Conservation (phyloP, 495 filamentous ascomycete genomes). For the Thozetella sp. region DNA sequence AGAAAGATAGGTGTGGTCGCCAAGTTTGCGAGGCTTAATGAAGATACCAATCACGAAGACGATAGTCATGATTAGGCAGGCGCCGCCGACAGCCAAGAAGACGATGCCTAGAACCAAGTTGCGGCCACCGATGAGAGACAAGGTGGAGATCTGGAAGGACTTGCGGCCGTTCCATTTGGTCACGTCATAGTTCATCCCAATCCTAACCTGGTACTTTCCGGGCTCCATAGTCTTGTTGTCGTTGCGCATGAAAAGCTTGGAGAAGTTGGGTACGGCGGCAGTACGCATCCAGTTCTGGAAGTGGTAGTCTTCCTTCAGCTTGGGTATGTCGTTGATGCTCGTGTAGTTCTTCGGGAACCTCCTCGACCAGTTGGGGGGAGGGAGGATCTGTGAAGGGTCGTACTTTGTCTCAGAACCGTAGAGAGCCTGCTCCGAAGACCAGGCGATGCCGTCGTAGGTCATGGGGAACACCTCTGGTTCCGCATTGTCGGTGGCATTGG, state of each 20-base stretch:
- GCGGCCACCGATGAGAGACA: constrained; percentile 92
- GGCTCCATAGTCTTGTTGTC: constrained; percentile 65
- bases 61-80: constrained; percentile 85
- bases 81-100: constrained; percentile 90
- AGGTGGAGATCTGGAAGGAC: constrained; percentile 86
- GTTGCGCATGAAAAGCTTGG: constrained; percentile 85
- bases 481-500: constrained; percentile 14
- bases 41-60: constrained; percentile 89
- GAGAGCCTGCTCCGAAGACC: constrained; percentile 78
- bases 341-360: constrained; percentile 69
- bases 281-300: constrained; percentile 99
- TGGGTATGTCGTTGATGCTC: constrained; percentile 59
- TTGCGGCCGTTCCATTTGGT: constrained; percentile 89
- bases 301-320: constrained; percentile 70
- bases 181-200: constrained; percentile 72
- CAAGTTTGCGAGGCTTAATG: constrained; percentile 93
- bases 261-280: constrained; percentile 92
- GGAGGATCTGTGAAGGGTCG: constrained; percentile 58
- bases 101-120: constrained; percentile 97
- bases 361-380: constrained; percentile 83
- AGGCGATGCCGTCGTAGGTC: constrained; percentile 76
- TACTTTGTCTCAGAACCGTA: constrained; percentile 70
- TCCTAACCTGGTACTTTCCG: constrained; percentile 65
- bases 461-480: constrained; percentile 62
- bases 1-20: constrained; percentile 94